These are phyloP conservation scores for Claviceps sp. DNA, from an alignment of 2,329 filamentous ascomycete genomes.

Conservation along the genomic window DNA sequence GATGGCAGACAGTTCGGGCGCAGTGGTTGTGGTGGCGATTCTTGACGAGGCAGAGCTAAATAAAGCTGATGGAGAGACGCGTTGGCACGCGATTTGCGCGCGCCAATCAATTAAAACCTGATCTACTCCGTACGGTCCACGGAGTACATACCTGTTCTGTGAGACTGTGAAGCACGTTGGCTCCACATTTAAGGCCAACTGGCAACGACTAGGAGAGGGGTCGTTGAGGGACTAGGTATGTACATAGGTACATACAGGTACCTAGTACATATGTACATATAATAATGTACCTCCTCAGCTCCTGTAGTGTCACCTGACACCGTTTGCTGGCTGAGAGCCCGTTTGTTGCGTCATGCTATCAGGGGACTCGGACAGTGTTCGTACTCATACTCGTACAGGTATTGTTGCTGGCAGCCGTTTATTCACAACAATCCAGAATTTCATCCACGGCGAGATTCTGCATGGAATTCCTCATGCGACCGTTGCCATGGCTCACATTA, in stretches of 20 bases:
- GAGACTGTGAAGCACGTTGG: neutral
- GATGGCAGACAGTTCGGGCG: neutral
- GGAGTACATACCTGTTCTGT: too few species aligned
- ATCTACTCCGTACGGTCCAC: too few species aligned
- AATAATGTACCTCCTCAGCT: too few species aligned
- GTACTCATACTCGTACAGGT: too few species aligned
- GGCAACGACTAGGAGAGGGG: too few species aligned
- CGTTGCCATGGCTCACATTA: constrained; percentile 36
- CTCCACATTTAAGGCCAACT: constrained; percentile 10
- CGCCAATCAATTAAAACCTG: constrained; percentile 16
- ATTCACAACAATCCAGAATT: neutral
- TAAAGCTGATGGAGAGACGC: constrained; percentile 2
- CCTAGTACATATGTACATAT: too few species aligned
- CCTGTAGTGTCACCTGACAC: neutral
- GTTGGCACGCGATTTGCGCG: constrained; percentile 9
- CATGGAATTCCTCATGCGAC: constrained; percentile 16
- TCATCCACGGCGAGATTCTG: constrained; percentile 2
- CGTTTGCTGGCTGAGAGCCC: neutral
- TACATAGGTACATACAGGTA: too few species aligned
- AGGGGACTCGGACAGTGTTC: neutral
- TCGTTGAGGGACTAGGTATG: too few species aligned
- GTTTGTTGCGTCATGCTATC: constrained; percentile 7
- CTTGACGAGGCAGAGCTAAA: neutral
- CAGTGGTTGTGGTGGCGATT: too few species aligned
- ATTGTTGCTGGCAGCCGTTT: too few species aligned